Base-by-base conservation (phyloP, 225 moss, liverwort and hornwort species). In the Sphagnum contortum region DNA sequence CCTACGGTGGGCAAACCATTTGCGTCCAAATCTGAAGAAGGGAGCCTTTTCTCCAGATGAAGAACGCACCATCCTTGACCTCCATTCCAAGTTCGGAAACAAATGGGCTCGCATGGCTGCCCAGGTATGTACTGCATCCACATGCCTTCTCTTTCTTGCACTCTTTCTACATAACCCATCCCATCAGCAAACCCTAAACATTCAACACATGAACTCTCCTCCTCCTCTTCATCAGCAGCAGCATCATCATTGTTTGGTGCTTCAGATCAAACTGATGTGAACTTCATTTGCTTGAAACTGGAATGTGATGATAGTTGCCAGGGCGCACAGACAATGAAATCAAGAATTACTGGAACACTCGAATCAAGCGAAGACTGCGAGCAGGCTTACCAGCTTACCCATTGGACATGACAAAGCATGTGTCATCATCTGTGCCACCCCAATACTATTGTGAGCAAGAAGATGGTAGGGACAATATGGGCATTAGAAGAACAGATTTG, bases 21-120 rank as follows among this genome's bases (percentile, higher is more conserved):
- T 95, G 69, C 86, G 95, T 45, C 95, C 95, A 9, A 95, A 95
- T 71, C 91, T 95, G 82, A 92, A 88, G 88, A 95, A 95, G 80
- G 95, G 95, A 12, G 95, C 95, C 61, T 95, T 92, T 60, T 88
- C 90, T 57, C 84, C 92, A n/a, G 95, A 92, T 60, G 95, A 95
- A 75, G 95, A 95, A 78, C 88, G 83, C 63, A 88, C 86, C 78
- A 95, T 95, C 66, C 89, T 90, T 48, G 95, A 92, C 57, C 89
- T 95, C 3, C 95, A 95, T 71, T 81, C 89, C 54, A 95, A 95
- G 78, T 88, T 95, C 63, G 95, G 95, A 74, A 95, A 95, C 83
- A 95, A 95, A 67, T 95, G 95, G 95, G 95, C 95, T 64, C 92
- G 92, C 66, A 95, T 95, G 95, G 95, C 95, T 80, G 89, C 90